Conservation (phyloP, 2,329 filamentous ascomycete species). For the Talaromyces albobiverticillius region DNA sequence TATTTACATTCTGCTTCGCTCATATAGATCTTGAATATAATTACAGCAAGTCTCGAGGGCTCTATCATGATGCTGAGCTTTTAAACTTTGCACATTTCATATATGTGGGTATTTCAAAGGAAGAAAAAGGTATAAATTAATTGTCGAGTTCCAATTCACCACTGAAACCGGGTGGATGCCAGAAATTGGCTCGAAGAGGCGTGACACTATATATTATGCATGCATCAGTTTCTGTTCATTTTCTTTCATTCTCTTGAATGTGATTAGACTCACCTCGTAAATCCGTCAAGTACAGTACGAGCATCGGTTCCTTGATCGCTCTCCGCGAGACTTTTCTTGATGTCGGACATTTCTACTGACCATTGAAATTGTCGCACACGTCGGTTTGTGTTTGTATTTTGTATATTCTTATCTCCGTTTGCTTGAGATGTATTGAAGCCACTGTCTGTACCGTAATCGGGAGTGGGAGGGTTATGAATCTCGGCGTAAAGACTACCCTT, state of each 20-base stretch:
- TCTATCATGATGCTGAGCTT: too few relatives aligned
- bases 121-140: too few relatives aligned
- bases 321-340: constrained; percentile 76
- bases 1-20: too few relatives aligned
- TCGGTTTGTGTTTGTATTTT: not conserved
- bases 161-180: constrained; percentile 65
- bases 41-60: too few relatives aligned
- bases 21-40: too few relatives aligned
- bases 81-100: too few relatives aligned
- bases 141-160: constrained; percentile 62
- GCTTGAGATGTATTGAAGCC: constrained; percentile 46
- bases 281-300: constrained; percentile 80
- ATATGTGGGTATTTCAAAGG: too few relatives aligned
- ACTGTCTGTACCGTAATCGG: constrained; percentile 11
- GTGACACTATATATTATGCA: constrained; percentile 65
- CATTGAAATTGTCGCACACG: constrained; percentile 82
- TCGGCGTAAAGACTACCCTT: constrained; percentile 77
- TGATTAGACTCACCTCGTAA: constrained; percentile 62
- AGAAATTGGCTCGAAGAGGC: constrained; percentile 84
- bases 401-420: not conserved
- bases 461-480: constrained; percentile 49
- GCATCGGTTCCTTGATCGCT: constrained; percentile 79
- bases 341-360: constrained; percentile 78
- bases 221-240: not conserved
- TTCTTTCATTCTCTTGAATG: too few relatives aligned